Evolutionary conservation across 495 filamentous ascomycete genomes (phyloP).

Genomic region (Beverwykella pulmonaria): DNA sequence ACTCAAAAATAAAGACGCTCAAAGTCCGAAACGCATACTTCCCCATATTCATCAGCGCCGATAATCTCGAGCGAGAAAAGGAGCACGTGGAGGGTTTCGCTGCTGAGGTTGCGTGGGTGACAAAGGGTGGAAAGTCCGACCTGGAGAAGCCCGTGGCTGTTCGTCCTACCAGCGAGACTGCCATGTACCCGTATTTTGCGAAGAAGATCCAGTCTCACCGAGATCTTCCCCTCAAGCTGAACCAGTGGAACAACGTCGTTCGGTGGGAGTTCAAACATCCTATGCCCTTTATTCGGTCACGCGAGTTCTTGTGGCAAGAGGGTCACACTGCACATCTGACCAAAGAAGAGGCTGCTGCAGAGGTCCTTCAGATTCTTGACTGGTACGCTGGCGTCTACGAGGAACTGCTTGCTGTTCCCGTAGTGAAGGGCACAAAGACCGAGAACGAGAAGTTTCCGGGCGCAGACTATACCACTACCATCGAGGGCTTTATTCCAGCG

Average conservation of each 20-base stretch:
- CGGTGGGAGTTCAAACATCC: slow-evolving; percentile 99
- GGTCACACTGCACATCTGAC: slow-evolving; percentile 95
- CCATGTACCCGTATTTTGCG: slow-evolving; percentile 94
- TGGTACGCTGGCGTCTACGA: slow-evolving; percentile 87
- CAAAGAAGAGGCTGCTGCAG: slow-evolving; percentile 71
- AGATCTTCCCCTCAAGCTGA: slow-evolving; percentile 87
- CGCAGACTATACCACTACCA: slow-evolving; percentile 77
- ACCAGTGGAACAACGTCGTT: slow-evolving; percentile 98
- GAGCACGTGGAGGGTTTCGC: slow-evolving; percentile 97
- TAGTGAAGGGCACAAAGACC: slow-evolving; percentile 86
- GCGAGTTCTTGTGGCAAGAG: slow-evolving; percentile 98
- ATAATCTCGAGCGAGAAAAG: slow-evolving; percentile 91
- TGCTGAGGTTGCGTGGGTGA: slow-evolving; percentile 98
- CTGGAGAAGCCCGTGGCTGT: slow-evolving; percentile 95
- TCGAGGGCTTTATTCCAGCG: slow-evolving; percentile 87
- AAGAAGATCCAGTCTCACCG: slow-evolving; percentile 95
- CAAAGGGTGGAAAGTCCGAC: slow-evolving; percentile 88
- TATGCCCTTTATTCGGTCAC: slow-evolving; percentile 86
- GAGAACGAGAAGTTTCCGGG: slow-evolving; percentile 97
- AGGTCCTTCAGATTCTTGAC: slow-evolving; percentile 92
- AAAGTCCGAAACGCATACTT: slow-evolving; percentile 95
- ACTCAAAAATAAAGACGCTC: slow-evolving; percentile 79
- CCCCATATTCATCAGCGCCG: slow-evolving; percentile 81
- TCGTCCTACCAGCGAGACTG: slow-evolving; percentile 90
- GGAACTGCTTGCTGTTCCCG: slow-evolving; percentile 89